Evolutionary conservation across 108 stramenopile genomes (phyloP), one percentile per base, ranked within the genome.

Genomic region (Chaetoceros tenuissimus): DNA sequence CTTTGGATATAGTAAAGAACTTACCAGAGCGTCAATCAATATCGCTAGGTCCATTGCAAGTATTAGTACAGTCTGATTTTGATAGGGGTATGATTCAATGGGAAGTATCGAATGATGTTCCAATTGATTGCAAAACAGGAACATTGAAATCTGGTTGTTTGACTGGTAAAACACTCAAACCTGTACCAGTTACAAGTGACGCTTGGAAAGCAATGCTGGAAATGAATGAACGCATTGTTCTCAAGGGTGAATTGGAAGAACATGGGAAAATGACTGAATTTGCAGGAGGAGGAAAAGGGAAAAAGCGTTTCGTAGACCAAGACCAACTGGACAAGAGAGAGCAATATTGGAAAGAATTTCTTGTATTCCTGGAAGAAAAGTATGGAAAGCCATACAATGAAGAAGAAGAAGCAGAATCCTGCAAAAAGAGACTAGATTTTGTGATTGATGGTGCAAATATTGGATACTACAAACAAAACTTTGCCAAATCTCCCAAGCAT

Each of bases 391-490:
- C 18, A 31, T 17, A 8, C 2, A 34, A 26, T 21, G n/a, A 3
- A 18, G 20, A 22, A 13, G 52, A 5, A 34, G 5, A 30, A 63
- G 24, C 1, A n/a, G 45, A 55, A 3, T 28, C 19, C 2, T 17
- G 20, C 13, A 48, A 48, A n/a, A 48, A 27, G 17, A 45, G 51
- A 23, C 23, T 64, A 51, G 79, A 87, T 63, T 63, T 84, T 7
- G 81, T 98, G n/a, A 74, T 99, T 53, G 99, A 99, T 73, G 97
- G 96, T 2, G 99, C 99, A 18, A 99, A 99, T 75, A 81, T 98
- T 26, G 97, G 96, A 0, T 97, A 96, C 77, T 96, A 62, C 63
- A 79, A 98, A 62, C 69, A 84, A 58, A 94, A 94, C 68, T 96
- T 82, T 64, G 58, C 65, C 25, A 60, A 61, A 24, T 77, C 91